Base-by-base conservation (phyloP, 805 yeast genomes). In the Ascoidea rubescens region DNA sequence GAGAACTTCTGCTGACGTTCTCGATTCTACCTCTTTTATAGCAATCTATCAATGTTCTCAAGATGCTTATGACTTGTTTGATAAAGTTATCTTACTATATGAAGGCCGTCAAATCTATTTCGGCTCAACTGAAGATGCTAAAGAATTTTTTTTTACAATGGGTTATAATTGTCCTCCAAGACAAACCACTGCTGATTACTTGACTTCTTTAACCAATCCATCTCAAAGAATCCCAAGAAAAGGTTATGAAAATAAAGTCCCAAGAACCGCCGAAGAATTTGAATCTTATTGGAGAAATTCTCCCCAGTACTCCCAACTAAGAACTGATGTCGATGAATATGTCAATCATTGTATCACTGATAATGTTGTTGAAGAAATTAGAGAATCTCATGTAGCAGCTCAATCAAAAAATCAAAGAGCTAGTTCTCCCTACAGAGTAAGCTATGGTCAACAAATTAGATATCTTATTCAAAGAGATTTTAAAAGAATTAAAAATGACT, bases 11-110 rank as follows among this genome's bases (percentile, higher is more conserved):
- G 78, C 81, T 69, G 53, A 70, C 54, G 65, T 79, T 42, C 60
- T 70, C 47, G 70, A 72, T 12, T 69, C 72, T n/a, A 71, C 84
- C 5, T 78, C 84, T 5, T 63, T 80, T 52, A 75, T 82, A 54
- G 82, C 87, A 44, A 78, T 82, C 47, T 77, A 78, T 59, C 82
- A 77, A 61, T 74, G 79, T 57, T 70, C 78, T n/a, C 78, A 76
- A 61, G 74, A 72, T 54, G 76, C 77, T 33, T 78, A 75, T 58
- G 77, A 76, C 49, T 60, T 74, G 52, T 78, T 78, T 56, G 78
- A 77, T 60, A 77, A 75, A 55, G 80, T 76, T 7, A 66, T 70
- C 51, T 70, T 79, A 42, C 61, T 79, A 47, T 78, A 79, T 62
- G 78, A 74, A 54, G 84, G 83, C 50, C 66, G 71, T 56, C 82